phyloP scores from a whole-genome alignment of 306 rosid species.

The Cucurbita maxima region DNA sequence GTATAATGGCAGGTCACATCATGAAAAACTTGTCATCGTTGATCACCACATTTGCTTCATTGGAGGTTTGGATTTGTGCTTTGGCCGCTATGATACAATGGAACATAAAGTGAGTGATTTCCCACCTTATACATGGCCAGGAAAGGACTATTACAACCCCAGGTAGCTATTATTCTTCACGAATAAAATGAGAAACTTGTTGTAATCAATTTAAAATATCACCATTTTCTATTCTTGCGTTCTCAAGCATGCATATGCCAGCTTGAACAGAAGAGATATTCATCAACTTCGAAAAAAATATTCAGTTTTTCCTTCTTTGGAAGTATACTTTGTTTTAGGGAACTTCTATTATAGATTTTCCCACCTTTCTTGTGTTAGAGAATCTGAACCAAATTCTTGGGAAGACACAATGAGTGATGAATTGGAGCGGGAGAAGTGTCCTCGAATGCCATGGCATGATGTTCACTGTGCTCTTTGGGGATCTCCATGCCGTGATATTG shows the following conservation, averaged over 20 bases:
- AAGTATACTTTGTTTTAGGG: neutral
- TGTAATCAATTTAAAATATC: neutral
- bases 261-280: neutral
- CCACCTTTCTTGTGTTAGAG: conserved; percentile 15
- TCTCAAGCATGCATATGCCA: neutral
- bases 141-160: conserved; percentile 42
- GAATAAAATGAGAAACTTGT: neutral
- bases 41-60: conserved; percentile 33
- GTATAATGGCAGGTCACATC: conserved; percentile 30
- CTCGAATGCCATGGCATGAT: conserved; percentile 50
- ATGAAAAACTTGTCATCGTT: conserved; percentile 34
- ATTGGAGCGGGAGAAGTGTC: conserved; percentile 28
- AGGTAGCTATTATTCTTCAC: conserved; percentile 13
- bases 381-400: conserved; percentile 49
- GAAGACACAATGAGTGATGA: conserved; percentile 35
- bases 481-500: conserved; percentile 34
- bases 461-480: conserved; percentile 43
- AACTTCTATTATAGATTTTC: neutral
- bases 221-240: neutral
- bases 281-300: neutral
- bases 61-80: conserved; percentile 40
- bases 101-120: conserved; percentile 33
- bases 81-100: conserved; percentile 33
- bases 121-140: conserved; percentile 35
- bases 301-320: neutral